These are phyloP conservation scores for Bruguiera parviflora DNA, from an alignment of 345 rosid genomes.

Conservation along the genomic window DNA sequence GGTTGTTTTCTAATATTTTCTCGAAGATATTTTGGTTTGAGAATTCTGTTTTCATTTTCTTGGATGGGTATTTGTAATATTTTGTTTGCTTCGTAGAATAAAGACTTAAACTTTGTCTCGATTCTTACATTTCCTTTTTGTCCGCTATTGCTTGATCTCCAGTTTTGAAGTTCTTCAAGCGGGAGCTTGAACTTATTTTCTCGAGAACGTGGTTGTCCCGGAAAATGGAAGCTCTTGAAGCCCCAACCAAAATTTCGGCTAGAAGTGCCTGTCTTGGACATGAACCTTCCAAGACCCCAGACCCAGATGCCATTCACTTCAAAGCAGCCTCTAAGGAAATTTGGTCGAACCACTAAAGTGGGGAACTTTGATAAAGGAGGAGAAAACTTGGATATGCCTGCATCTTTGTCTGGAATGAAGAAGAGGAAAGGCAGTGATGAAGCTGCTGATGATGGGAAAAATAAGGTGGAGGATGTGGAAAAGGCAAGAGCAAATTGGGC, in stretches of 20 bases:
- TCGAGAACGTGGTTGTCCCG: conserved; percentile 3
- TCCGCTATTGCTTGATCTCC: neutral
- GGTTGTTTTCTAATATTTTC: neutral
- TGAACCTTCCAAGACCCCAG: neutral
- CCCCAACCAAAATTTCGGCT: neutral
- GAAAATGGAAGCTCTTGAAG: conserved; percentile 1
- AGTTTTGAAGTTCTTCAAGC: neutral
- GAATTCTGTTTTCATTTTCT: neutral
- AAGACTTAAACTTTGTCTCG: neutral
- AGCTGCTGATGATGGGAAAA: conserved; percentile 1
- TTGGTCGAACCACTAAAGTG: conserved; percentile 36
- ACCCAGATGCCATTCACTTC: neutral
- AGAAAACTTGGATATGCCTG: conserved; percentile 6
- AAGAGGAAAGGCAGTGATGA: conserved; percentile 6
- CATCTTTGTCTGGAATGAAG: conserved; percentile 11
- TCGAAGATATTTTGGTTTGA: neutral
- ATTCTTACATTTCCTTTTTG: neutral
- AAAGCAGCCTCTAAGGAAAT: conserved; percentile 1
- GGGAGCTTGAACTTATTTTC: neutral
- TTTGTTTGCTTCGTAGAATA: neutral
- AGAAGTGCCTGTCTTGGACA: conserved; percentile 4
- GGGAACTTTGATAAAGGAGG: conserved; percentile 35
- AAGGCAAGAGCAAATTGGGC: neutral
- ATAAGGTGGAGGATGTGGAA: conserved; percentile 7
- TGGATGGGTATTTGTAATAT: neutral